phyloP scores from a whole-genome alignment of 176 grass and related monocot species.

The Coix lacrymajobi region DNA sequence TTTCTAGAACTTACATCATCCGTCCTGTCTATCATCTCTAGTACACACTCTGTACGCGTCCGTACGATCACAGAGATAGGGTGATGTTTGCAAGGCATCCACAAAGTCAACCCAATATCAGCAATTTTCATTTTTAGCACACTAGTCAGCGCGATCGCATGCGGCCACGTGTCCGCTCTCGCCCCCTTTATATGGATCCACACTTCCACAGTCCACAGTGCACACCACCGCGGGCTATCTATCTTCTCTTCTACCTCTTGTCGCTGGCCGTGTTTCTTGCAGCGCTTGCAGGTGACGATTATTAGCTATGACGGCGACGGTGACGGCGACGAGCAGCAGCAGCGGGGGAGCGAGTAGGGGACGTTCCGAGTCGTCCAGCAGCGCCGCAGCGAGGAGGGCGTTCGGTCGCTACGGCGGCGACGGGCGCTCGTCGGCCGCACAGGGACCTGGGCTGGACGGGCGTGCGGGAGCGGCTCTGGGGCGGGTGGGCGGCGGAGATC shows the following conservation, averaged over 20 bases:
- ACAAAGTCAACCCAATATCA: neutral
- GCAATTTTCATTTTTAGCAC: too few relatives aligned
- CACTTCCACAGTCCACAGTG: neutral
- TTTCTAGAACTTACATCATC: neutral
- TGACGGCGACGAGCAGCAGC: neutral
- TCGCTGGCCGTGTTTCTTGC: neutral
- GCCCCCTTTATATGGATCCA: too few relatives aligned
- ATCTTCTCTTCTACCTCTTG: too few relatives aligned
- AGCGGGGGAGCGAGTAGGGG: neutral
- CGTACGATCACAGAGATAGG: neutral
- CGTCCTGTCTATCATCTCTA: neutral
- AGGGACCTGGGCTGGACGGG: constrained; percentile 4
- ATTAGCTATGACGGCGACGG: neutral
- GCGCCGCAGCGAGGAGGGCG: neutral
- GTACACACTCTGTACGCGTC: neutral
- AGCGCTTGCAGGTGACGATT: neutral
- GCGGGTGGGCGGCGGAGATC: constrained; percentile 39
- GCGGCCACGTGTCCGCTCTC: neutral
- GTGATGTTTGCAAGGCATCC: neutral
- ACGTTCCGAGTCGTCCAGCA: neutral
- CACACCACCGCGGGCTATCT: too few relatives aligned
- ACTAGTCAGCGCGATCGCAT: neutral
- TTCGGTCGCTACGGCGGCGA: accelerated
- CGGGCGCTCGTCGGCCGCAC: neutral
- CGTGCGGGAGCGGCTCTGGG: constrained; percentile 15